Evolutionary conservation across 2,329 filamentous ascomycete species (phyloP).

Genomic region (Onygenales sp.): DNA sequence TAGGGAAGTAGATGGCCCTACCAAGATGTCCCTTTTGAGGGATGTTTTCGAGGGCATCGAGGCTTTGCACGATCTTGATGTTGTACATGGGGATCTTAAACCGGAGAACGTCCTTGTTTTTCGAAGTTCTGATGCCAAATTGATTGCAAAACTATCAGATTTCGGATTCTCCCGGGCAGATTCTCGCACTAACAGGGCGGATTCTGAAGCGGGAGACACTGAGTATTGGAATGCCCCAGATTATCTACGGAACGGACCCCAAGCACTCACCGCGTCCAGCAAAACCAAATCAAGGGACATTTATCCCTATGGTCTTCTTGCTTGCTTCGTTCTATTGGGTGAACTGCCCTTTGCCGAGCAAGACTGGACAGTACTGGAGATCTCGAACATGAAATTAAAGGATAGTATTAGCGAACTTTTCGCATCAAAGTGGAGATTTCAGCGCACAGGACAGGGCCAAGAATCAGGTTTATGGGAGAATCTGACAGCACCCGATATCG

Average conservation of each 20-base stretch:
- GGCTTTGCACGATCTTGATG: background rate
- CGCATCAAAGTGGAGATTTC: background rate
- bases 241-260: background rate
- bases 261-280: background rate
- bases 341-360: background rate
- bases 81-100: background rate
- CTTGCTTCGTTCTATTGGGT: background rate
- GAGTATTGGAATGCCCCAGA: slow-evolving; percentile 2
- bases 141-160: background rate
- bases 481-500: background rate
- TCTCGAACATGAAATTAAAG: slow-evolving; percentile 2
- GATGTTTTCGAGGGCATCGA: background rate
- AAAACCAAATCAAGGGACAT: background rate
- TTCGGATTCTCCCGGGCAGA: background rate
- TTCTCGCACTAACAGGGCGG: background rate
- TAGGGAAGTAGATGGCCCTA: background rate
- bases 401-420: background rate
- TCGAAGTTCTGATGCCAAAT: background rate
- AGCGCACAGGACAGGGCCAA: background rate
- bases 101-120: slow-evolving; percentile 1
- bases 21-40: background rate
- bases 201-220: background rate
- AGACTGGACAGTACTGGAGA: background rate
- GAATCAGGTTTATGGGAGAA: background rate
- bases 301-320: background rate